Conservation (phyloP, 257 asterid genomes). For the Ilex aquifolium region DNA sequence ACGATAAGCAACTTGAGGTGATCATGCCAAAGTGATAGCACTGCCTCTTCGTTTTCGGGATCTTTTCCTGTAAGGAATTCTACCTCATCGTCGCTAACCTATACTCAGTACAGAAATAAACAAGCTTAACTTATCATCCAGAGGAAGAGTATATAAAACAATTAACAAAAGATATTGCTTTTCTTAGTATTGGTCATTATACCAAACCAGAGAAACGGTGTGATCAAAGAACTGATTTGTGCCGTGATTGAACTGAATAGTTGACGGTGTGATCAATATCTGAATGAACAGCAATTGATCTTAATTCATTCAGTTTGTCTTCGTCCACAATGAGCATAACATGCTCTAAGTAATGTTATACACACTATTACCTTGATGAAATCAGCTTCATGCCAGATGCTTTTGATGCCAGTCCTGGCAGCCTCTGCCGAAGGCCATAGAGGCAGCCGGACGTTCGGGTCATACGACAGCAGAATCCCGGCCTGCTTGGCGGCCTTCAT, state of each 20-base stretch:
- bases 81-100: constrained; percentile 40
- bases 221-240: too few relatives aligned
- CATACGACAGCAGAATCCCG: constrained; percentile 36
- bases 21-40: constrained; percentile 34
- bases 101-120: background rate
- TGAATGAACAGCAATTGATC: too few relatives aligned
- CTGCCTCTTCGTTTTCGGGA: constrained; percentile 18
- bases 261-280: too few relatives aligned
- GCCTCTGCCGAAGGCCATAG: constrained; percentile 44
- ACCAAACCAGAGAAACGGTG: too few relatives aligned
- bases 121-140: too few relatives aligned
- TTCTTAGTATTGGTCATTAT: too few relatives aligned
- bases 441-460: constrained; percentile 43
- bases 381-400: constrained; percentile 45
- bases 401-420: constrained; percentile 29
- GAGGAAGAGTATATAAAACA: too few relatives aligned
- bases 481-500: constrained; percentile 40
- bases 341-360: too few relatives aligned
- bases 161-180: too few relatives aligned
- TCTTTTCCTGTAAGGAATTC: constrained; percentile 29
- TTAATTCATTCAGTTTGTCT: too few relatives aligned
- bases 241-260: too few relatives aligned
- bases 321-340: too few relatives aligned
- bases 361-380: constrained; percentile 30
- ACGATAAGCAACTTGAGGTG: constrained; percentile 28